Evolutionary conservation across 2,329 filamentous ascomycete genomes (phyloP).

Genomic region (Hypoxylon sp.): DNA sequence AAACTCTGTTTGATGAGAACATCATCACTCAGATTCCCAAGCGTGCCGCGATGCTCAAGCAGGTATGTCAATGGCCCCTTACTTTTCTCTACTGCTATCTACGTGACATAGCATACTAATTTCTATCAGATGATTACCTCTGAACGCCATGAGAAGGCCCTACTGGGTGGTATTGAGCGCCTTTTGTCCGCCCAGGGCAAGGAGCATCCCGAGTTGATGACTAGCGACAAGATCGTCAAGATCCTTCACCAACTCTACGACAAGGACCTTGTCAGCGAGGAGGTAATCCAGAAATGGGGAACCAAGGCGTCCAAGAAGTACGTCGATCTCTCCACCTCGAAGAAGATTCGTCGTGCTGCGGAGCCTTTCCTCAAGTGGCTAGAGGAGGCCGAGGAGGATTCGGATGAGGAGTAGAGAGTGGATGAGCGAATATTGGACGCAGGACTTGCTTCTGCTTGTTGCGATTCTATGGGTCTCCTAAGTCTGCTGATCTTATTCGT

Average conservation of each 20-base stretch:
- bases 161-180: conserved; percentile 94
- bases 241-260: conserved; percentile 93
- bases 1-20: conserved; percentile 93
- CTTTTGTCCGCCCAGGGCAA: conserved; percentile 81
- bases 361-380: conserved; percentile 97
- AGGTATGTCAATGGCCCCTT: conserved; percentile 65
- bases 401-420: conserved; percentile 66
- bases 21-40: conserved; percentile 88
- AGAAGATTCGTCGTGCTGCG: conserved; percentile 95
- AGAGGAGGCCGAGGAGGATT: conserved; percentile 84
- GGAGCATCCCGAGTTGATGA: conserved; percentile 81
- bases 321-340: conserved; percentile 87
- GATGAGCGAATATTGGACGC: conserved; percentile 2
- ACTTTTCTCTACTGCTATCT: not conserved
- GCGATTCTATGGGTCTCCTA: conserved; percentile 22
- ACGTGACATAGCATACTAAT: conserved; percentile 51
- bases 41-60: conserved; percentile 90
- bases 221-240: conserved; percentile 80
- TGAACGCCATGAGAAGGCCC: conserved; percentile 94
- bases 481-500: conserved; percentile 21
- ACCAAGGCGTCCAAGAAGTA: conserved; percentile 99
- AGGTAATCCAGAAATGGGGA: conserved; percentile 91
- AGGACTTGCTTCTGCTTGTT: conserved; percentile 5
- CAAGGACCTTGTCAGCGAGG: conserved; percentile 89
- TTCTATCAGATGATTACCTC: conserved; percentile 79